phyloP scores from a whole-genome alignment of 345 rosid species.

The Syzygium aqueum region DNA sequence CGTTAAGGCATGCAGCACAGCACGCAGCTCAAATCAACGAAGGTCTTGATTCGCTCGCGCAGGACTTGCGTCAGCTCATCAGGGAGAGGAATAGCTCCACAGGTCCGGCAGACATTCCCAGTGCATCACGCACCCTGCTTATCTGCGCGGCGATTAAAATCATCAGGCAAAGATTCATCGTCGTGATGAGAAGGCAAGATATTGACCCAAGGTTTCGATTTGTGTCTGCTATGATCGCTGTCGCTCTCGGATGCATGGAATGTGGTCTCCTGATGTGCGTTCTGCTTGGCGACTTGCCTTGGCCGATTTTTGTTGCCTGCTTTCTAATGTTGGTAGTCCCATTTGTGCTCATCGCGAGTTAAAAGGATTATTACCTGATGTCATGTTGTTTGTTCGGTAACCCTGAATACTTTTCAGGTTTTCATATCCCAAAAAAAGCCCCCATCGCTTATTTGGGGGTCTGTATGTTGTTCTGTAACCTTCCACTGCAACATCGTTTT shows the following conservation, averaged over 20 bases:
- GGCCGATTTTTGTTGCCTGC: background rate
- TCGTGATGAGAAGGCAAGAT: background rate
- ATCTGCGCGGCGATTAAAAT: background rate
- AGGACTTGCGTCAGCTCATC: fast-evolving
- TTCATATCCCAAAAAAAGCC: background rate
- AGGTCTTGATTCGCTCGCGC: background rate
- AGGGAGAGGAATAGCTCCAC: background rate
- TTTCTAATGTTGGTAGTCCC: background rate
- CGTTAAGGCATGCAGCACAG: background rate
- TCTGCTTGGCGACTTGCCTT: background rate
- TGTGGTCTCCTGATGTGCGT: background rate
- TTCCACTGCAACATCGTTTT: background rate
- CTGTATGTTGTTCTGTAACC: background rate
- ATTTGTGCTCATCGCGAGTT: fast-evolving
- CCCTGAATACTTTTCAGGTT: background rate
- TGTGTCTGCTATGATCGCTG: fast-evolving
- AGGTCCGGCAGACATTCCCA: fast-evolving
- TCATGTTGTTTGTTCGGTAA: background rate
- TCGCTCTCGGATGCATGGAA: background rate
- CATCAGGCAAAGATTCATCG: background rate
- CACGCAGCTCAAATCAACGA: background rate
- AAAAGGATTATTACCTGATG: background rate
- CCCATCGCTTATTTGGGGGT: fast-evolving
- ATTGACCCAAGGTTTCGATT: too few relatives aligned
- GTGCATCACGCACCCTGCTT: fast-evolving